phyloP scores from a whole-genome alignment of 129 eudicot species.

The Silybum marianum region DNA sequence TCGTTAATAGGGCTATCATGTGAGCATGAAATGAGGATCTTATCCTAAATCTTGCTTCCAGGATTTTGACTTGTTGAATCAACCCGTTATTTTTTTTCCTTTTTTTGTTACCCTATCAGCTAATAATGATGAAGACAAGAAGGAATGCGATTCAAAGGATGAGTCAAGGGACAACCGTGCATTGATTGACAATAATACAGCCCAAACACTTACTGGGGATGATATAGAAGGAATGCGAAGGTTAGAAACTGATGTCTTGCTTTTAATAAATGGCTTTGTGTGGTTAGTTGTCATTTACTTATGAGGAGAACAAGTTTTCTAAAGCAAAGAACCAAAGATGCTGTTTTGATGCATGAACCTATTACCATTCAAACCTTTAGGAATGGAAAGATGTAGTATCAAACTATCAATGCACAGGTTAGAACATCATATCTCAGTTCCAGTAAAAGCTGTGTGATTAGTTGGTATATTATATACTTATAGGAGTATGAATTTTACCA shows the following conservation, averaged over 20 bases:
- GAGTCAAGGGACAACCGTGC: slow-evolving; percentile 79
- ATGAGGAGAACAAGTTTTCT: background rate
- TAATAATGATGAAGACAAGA: slow-evolving; percentile 49
- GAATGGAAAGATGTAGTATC: background rate
- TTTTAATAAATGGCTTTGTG: background rate
- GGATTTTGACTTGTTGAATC: background rate
- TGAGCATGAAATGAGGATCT: background rate
- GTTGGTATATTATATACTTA: background rate
- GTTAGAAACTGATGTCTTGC: slow-evolving; percentile 36
- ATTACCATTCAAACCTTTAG: background rate
- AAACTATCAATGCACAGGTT: too few relatives aligned
- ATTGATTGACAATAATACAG: slow-evolving; percentile 84
- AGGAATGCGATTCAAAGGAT: slow-evolving; percentile 37
- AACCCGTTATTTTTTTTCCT: background rate
- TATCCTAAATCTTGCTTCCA: background rate
- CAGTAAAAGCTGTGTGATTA: background rate
- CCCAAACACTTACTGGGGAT: slow-evolving; percentile 88
- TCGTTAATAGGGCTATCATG: background rate
- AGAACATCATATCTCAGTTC: too few relatives aligned
- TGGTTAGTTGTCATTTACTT: slow-evolving; percentile 7
- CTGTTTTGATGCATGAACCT: background rate
- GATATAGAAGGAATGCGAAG: slow-evolving; percentile 85
- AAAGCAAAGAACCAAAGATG: background rate
- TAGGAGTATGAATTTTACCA: background rate
- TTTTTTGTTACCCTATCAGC: slow-evolving; percentile 27